Evolutionary conservation across 1,284 basidiomycete species (phyloP).

Genomic region (Singerocomus rubriflavus): DNA sequence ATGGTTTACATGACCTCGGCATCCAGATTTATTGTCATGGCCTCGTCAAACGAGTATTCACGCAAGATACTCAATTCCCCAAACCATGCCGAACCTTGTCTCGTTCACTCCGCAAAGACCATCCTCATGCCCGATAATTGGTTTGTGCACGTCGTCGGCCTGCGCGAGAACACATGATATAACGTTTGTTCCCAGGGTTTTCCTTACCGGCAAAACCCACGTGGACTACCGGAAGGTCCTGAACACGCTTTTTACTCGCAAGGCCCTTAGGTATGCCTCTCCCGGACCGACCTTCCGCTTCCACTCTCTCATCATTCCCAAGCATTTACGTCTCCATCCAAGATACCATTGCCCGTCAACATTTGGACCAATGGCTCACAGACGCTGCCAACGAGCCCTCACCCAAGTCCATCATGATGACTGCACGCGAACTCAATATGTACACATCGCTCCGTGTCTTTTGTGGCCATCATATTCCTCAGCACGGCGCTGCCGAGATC

Average conservation of each 20-base stretch:
- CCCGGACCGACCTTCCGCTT: not conserved
- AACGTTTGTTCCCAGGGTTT: constrained; percentile 65
- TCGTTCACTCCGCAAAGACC: constrained; percentile 91
- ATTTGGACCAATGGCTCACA: constrained; percentile 74
- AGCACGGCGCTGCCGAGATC: constrained; percentile 77
- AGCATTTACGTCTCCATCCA: constrained; percentile 89
- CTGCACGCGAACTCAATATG: constrained; percentile 94
- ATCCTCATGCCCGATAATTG: constrained; percentile 91
- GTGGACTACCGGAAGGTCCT: constrained; percentile 92
- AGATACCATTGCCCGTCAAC: constrained; percentile 80
- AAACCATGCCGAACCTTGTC: constrained; percentile 85
- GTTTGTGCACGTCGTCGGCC: constrained; percentile 40
- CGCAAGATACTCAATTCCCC: constrained; percentile 95
- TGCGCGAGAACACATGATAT: not conserved
- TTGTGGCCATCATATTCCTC: constrained; percentile 87
- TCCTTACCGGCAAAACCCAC: constrained; percentile 91
- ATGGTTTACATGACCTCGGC: constrained; percentile 11
- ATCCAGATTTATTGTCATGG: constrained; percentile 92
- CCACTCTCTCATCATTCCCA: constrained; percentile 13
- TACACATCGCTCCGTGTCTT: constrained; percentile 95
- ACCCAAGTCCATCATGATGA: constrained; percentile 82
- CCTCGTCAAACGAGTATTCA: constrained; percentile 85
- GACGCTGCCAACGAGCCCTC: constrained; percentile 46
- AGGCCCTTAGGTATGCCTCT: constrained; percentile 73
- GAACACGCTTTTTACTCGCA: constrained; percentile 92